Evolutionary conservation across 148 eudicot species (phyloP).

Genomic region (Chenopodium suecicum): DNA sequence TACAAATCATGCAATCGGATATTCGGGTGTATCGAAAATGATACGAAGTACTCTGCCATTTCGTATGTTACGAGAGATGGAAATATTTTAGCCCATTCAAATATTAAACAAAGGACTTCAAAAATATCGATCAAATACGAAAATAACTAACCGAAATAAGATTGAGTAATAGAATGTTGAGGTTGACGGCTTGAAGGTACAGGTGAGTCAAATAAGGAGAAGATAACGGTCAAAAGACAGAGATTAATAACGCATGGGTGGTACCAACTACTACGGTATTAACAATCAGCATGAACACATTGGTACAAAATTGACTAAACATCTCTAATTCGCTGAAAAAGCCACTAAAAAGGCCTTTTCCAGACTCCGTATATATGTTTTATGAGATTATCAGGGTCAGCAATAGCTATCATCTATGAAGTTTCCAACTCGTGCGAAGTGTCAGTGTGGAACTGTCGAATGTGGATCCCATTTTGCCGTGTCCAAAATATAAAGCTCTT

Average conservation of each 20-base stretch:
- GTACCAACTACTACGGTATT: not conserved
- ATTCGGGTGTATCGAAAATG: no score
- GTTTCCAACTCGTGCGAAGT: not conserved
- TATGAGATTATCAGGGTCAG: not conserved
- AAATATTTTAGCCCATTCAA: no score
- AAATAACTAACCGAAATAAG: not conserved
- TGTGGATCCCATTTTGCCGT: not conserved
- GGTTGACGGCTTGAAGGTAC: not conserved
- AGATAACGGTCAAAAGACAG: not conserved
- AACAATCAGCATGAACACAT: not conserved
- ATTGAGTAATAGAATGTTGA: conserved; percentile 2
- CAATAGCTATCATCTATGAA: not conserved
- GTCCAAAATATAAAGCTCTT: not conserved
- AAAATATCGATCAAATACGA: no score
- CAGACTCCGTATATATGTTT: no score
- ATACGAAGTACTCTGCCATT: no score
- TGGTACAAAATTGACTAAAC: conserved; percentile 16
- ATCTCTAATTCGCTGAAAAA: not conserved
- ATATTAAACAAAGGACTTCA: no score
- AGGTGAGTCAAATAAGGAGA: not conserved
- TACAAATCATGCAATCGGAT: no score
- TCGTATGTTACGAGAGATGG: no score
- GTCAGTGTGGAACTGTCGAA: not conserved
- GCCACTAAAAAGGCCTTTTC: not conserved
- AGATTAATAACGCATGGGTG: not conserved